Evolutionary conservation across 2,329 filamentous ascomycete genomes (phyloP).

Genomic region (Penicillium sclerotigenum): DNA sequence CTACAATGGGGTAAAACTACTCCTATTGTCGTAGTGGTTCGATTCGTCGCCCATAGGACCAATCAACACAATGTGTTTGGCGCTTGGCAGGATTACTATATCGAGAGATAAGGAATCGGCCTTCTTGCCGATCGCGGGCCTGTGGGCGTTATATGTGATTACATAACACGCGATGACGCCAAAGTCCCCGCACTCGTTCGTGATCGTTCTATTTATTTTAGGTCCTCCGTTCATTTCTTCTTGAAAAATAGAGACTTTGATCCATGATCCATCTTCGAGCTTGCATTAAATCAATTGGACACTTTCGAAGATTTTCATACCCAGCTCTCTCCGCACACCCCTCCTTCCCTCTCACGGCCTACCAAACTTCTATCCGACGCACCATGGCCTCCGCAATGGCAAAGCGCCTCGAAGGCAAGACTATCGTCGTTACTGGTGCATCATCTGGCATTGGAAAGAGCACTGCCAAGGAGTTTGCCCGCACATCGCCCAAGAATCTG

Average conservation of each 20-base stretch:
- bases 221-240: constrained; percentile 10
- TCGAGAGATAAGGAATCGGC: neutral
- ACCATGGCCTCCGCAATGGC: constrained; percentile 67
- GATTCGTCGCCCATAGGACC: neutral
- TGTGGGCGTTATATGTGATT: constrained; percentile 5
- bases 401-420: constrained; percentile 89
- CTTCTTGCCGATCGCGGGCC: constrained; percentile 3
- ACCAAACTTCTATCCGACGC: constrained; percentile 32
- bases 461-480: constrained; percentile 84
- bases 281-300: constrained; percentile 23
- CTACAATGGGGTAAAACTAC: neutral
- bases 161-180: constrained; percentile 21
- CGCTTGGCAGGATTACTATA: neutral
- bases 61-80: neutral
- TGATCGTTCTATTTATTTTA: constrained; percentile 10
- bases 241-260: neutral
- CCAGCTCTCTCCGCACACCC: constrained; percentile 21
- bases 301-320: constrained; percentile 21
- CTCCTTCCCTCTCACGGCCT: constrained; percentile 19
- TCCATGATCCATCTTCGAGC: constrained; percentile 31
- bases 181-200: constrained; percentile 21
- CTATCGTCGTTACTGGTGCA: constrained; percentile 84
- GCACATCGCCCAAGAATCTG: constrained; percentile 73
- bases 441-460: constrained; percentile 81
- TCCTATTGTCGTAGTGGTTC: neutral